A percentile compares a stretch with the other conserved stretches of the same genome.
Evolutionary conservation across 257 asterid species (phyloP).

Genomic region (Linderniella brevidens): DNA sequence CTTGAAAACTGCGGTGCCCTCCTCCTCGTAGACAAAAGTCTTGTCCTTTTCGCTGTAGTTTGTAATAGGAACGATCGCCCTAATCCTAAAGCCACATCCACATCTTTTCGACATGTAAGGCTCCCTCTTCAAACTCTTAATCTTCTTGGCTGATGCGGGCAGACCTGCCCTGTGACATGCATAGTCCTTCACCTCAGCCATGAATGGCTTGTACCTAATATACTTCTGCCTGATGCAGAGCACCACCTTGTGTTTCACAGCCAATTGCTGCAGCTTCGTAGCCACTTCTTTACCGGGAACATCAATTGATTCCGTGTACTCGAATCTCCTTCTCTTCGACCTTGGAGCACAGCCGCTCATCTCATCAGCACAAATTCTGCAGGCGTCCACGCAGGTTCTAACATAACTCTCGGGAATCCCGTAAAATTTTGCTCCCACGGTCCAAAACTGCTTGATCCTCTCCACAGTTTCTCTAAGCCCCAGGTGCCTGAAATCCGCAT

Average conservation of each 20-base stretch:
- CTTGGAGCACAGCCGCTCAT: conserved; percentile 76
- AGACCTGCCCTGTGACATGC: conserved; percentile 96
- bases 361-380: conserved; percentile 75
- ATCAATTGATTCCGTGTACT: conserved; percentile 81
- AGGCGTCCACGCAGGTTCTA: conserved; percentile 60
- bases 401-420: conserved; percentile 95
- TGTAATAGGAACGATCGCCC: conserved; percentile 89
- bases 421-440: conserved; percentile 90
- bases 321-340: conserved; percentile 78
- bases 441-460: conserved; percentile 82
- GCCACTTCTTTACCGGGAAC: conserved; percentile 94
- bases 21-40: conserved; percentile 90
- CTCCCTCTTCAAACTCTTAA: conserved; percentile 62
- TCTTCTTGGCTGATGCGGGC: conserved; percentile 72
- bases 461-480: conserved; percentile 80
- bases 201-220: conserved; percentile 89
- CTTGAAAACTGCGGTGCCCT: conserved; percentile 93
- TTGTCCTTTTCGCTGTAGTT: conserved; percentile 86
- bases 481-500: conserved; percentile 62
- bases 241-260: conserved; percentile 83
- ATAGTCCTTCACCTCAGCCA: conserved; percentile 98
- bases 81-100: conserved; percentile 85
- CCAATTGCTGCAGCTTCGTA: conserved; percentile 64
- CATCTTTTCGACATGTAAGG: conserved; percentile 84
- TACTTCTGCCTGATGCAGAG: conserved; percentile 85